A percentile compares a stretch with the other conserved stretches of the same genome.
Conservation (phyloP, 2,329 filamentous ascomycete species). For the Ceratocystis harringtonii region DNA sequence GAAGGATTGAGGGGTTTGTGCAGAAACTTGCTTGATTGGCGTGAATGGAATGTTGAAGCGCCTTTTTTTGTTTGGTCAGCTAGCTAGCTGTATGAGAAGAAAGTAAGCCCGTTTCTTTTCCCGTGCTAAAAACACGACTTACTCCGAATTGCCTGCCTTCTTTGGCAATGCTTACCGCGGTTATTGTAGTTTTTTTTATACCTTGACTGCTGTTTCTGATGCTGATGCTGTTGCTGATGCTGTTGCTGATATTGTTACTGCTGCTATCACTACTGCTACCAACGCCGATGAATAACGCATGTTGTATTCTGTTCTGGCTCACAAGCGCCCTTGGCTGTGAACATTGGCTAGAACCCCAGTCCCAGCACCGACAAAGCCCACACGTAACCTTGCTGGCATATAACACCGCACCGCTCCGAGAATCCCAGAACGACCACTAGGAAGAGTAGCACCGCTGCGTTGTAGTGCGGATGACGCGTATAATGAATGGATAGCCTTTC, state of each 20-base stretch:
- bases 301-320: background rate
- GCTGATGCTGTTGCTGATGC: background rate
- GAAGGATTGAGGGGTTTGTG: constrained; percentile 12
- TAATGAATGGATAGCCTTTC: background rate
- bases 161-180: background rate
- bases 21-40: constrained; percentile 12
- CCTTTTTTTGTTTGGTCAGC: background rate
- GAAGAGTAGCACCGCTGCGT: background rate
- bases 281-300: background rate
- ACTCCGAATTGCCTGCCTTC: background rate
- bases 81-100: background rate
- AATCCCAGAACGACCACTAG: background rate
- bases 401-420: background rate
- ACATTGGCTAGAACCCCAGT: background rate
- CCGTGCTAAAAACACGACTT: background rate
- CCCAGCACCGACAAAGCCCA: background rate
- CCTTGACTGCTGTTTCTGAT: background rate
- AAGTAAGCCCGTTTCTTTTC: background rate
- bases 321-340: background rate
- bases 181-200: background rate
- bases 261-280: background rate
- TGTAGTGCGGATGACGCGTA: background rate
- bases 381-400: background rate
- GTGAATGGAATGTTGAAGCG: constrained; percentile 18
- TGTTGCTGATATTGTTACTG: background rate